Conservation (phyloP, 2,329 filamentous ascomycete species). For the Fusarium agapanthi region DNA sequence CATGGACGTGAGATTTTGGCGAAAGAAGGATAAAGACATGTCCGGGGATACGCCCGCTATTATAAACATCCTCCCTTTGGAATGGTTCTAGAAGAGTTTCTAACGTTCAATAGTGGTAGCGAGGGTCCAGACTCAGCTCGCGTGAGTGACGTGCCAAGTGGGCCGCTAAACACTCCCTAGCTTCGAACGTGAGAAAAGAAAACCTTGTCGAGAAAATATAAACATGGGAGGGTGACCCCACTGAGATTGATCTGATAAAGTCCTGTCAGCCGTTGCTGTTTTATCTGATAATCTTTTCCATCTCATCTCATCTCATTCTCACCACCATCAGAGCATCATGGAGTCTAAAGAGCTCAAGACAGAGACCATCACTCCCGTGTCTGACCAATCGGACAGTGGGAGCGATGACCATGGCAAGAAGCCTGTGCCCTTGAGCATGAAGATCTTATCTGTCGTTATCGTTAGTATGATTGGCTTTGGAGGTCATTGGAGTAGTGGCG, state of each 20-base stretch:
- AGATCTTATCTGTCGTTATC: slow-evolving; percentile 54
- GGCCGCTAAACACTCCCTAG: not conserved
- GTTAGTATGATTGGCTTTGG: slow-evolving; percentile 67
- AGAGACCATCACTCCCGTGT: slow-evolving; percentile 8
- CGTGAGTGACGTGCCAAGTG: slow-evolving; percentile 1
- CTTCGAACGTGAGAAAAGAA: not conserved
- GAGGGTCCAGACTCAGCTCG: not conserved
- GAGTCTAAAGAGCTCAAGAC: slow-evolving; percentile 9
- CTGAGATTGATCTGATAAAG: slow-evolving; percentile 39
- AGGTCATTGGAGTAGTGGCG: slow-evolving; percentile 66
- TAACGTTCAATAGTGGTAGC: not conserved
- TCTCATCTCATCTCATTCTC: not conserved
- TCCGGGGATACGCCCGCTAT: not conserved
- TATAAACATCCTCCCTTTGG: not conserved
- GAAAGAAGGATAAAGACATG: fast-evolving
- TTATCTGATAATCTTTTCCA: slow-evolving; percentile 27
- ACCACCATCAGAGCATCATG: not conserved
- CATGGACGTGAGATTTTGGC: not conserved
- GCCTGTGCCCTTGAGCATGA: slow-evolving; percentile 43
- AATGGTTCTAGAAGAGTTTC: not conserved
- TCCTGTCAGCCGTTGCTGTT: not conserved
- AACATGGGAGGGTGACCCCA: slow-evolving; percentile 16
- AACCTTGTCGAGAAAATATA: slow-evolving; percentile 5
- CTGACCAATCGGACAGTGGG: slow-evolving; percentile 20
- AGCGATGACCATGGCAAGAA: slow-evolving; percentile 32